Evolutionary conservation across 495 filamentous ascomycete genomes (phyloP).

Genomic region (Parathielavia appendiculata): DNA sequence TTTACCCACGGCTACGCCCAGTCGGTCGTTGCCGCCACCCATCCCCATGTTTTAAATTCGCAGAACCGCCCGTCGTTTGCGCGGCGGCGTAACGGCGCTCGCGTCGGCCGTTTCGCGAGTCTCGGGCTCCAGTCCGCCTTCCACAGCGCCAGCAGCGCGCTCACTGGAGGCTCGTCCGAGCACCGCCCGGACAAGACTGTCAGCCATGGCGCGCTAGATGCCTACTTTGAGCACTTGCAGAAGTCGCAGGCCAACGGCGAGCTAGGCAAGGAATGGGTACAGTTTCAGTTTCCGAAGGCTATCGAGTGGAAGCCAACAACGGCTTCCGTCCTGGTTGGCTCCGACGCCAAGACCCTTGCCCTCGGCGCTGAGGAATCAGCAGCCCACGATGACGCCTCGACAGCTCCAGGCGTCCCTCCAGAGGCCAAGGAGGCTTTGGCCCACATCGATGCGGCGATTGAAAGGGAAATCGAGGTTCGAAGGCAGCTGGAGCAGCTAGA

Average conservation of each 20-base stretch:
- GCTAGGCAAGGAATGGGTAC: slow-evolving; percentile 73
- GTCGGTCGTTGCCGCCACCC: slow-evolving; percentile 91
- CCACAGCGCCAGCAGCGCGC: slow-evolving; percentile 45
- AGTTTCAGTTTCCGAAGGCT: slow-evolving; percentile 78
- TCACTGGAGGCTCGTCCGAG: slow-evolving; percentile 33
- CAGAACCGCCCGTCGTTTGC: slow-evolving; percentile 54
- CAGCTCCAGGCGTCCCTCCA: slow-evolving; percentile 21
- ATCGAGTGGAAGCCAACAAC: slow-evolving; percentile 77
- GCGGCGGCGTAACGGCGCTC: slow-evolving; percentile 40
- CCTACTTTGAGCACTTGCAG: slow-evolving; percentile 85
- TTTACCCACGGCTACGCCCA: slow-evolving; percentile 97
- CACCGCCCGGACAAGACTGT: slow-evolving; percentile 39
- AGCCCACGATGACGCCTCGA: slow-evolving; percentile 13
- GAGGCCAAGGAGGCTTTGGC: slow-evolving; percentile 42
- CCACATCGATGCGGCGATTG: slow-evolving; percentile 47
- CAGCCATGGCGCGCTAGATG: slow-evolving; percentile 58
- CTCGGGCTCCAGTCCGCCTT: slow-evolving; percentile 74
- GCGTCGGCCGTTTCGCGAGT: slow-evolving; percentile 53
- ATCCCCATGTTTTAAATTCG: slow-evolving; percentile 73
- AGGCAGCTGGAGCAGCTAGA: slow-evolving; percentile 43
- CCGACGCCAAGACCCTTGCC: slow-evolving; percentile 44
- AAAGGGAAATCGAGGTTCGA: slow-evolving; percentile 45
- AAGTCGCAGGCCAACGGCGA: slow-evolving; percentile 62
- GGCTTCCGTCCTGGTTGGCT: slow-evolving; percentile 45
- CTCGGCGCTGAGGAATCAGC: slow-evolving; percentile 28